Conservation (phyloP, 2,329 filamentous ascomycete species). For the Albifimbria verrucaria region DNA sequence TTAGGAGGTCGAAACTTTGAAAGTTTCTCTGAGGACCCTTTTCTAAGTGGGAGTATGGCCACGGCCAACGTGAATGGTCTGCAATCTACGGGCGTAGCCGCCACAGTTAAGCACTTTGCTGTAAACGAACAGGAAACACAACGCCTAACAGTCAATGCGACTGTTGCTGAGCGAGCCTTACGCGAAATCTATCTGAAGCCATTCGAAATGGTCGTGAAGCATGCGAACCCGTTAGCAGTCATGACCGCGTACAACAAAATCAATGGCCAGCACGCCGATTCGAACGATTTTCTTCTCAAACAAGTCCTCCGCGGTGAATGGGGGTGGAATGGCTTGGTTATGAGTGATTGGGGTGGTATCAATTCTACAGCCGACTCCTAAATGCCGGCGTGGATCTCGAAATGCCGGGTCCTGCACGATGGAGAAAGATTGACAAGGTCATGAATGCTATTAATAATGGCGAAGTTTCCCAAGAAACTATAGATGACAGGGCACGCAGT, state of each 20-base stretch:
- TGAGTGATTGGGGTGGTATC: neutral
- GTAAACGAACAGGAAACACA: neutral
- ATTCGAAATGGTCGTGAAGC: neutral
- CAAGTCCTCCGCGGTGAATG: neutral
- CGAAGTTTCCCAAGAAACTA: neutral
- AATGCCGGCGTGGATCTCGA: neutral
- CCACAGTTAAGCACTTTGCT: slow-evolving; percentile 25
- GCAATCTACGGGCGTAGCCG: slow-evolving; percentile 17
- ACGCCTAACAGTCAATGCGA: neutral
- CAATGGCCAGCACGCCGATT: slow-evolving; percentile 24
- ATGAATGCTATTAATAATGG: neutral
- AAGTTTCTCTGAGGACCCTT: slow-evolving; percentile 3
- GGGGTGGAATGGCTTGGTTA: neutral
- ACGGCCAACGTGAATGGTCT: neutral
- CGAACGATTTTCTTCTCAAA: neutral
- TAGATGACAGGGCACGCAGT: neutral
- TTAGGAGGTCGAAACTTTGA: slow-evolving; percentile 1
- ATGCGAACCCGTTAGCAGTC: slow-evolving; percentile 9
- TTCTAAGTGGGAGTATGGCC: neutral
- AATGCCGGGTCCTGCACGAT: neutral
- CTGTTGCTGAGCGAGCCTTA: neutral
- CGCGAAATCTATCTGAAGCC: neutral
- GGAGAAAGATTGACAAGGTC: neutral
- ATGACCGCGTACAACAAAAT: slow-evolving; percentile 41
- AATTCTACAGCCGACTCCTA: neutral